Base-by-base conservation (phyloP, 2,329 filamentous ascomycete genomes). In the Fusarium nanum region DNA sequence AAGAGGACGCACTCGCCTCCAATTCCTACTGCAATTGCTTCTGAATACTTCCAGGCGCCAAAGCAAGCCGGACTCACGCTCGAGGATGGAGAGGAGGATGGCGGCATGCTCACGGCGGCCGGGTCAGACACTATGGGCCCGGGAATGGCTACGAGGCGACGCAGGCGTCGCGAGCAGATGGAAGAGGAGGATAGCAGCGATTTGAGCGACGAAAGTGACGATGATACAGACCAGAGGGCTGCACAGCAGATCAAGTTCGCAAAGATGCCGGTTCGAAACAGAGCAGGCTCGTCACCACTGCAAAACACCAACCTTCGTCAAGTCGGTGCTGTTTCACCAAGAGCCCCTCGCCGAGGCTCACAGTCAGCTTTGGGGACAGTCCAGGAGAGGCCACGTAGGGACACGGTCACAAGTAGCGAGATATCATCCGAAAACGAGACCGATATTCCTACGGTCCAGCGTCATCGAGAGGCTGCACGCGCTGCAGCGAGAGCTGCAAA, bases 171-270 rank as follows among this genome's bases (percentile, higher is more conserved):
- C 65, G 91, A 94, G 79, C 91, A 93, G 78, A 88, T 93, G 82
- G 92, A 94, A 72, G 93, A 96, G 75, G 92, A 94, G 61, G 93
- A 95, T 76, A 96, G 93, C 79, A 94, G 92, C 76, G 93, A 95
- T 74, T 82, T 95, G 56, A 94, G 91, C 77, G 93, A 96, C 74
- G 92, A 95, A 72, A 95, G 92, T 73, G 93, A 96, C 53, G 92
- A 94, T 25, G 92, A 94, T 55, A 85, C 87, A 2, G 91, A 93
- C 60, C 86, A 89, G 67, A 90, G 93, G 57, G 91, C 92, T 46
- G 91, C 92, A 4, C 93, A 97, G 77, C 93, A 97, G 78, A 97
- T 98, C 78, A 94, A 95, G 77, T 99, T 99, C 80, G 90, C 92
- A 50, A 98, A 98, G 81, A 95, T 98, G 93, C 95, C 96, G 2